A percentile compares a stretch with the other conserved stretches of the same genome.
phyloP scores from a whole-genome alignment of 495 filamentous ascomycete genomes.

The Daldinia decipiens region DNA sequence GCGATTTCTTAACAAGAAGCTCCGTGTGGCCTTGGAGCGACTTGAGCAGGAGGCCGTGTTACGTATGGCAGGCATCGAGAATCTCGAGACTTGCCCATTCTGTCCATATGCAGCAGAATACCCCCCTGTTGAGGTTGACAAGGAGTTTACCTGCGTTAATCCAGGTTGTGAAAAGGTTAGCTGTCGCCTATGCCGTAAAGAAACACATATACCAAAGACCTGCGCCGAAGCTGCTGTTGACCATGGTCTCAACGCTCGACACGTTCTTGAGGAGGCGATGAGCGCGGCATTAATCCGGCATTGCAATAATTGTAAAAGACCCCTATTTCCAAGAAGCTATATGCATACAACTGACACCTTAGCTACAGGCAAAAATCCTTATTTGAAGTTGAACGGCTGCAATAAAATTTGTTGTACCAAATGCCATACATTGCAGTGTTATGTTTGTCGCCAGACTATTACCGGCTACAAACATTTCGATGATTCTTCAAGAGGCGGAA shows the following conservation, averaged over 20 bases:
- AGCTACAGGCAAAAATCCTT: slow-evolving; percentile 62
- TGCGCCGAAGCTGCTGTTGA: slow-evolving; percentile 75
- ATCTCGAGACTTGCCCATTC: slow-evolving; percentile 79
- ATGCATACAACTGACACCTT: slow-evolving; percentile 36
- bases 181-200: slow-evolving; percentile 77
- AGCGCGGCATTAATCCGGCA: slow-evolving; percentile 78
- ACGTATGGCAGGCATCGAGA: slow-evolving; percentile 69
- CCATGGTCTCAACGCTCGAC: slow-evolving; percentile 66
- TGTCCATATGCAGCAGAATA: slow-evolving; percentile 82
- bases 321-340: not conserved
- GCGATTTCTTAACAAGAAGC: slow-evolving; percentile 67
- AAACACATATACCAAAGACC: slow-evolving; percentile 77
- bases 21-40: slow-evolving; percentile 67
- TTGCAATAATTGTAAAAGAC: slow-evolving; percentile 70
- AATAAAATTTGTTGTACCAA: slow-evolving; percentile 81
- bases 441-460: slow-evolving; percentile 73
- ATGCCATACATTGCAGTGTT: slow-evolving; percentile 73
- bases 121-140: slow-evolving; percentile 72
- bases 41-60: slow-evolving; percentile 77
- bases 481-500: slow-evolving; percentile 56
- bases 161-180: slow-evolving; percentile 71
- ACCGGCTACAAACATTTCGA: slow-evolving; percentile 63
- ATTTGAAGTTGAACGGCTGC: slow-evolving; percentile 81
- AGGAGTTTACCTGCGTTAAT: slow-evolving; percentile 78
- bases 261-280: slow-evolving; percentile 83